These are phyloP conservation scores for Neofusicoccum ribis DNA, from an alignment of 2,329 filamentous ascomycete genomes.

Conservation along the genomic window DNA sequence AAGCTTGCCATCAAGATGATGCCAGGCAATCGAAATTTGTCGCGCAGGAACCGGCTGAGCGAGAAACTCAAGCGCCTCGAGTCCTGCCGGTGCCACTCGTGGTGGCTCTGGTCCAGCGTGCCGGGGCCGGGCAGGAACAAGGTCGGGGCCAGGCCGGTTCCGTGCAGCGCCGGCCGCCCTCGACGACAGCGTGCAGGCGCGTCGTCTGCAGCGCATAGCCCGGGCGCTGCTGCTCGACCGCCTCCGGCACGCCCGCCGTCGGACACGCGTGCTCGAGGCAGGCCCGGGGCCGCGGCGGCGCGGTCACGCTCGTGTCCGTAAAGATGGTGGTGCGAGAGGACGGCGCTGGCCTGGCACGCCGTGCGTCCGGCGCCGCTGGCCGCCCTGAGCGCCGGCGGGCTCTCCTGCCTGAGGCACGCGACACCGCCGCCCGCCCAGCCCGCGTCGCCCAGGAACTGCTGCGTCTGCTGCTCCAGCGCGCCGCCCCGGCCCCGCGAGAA, in stretches of 20 bases:
- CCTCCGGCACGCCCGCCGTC: background rate
- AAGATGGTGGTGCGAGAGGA: conserved; percentile 37
- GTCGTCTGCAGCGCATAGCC: background rate
- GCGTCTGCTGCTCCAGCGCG: too few species aligned
- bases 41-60: too few species aligned
- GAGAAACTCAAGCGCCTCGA: too few species aligned
- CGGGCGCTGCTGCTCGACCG: background rate
- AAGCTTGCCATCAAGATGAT: background rate
- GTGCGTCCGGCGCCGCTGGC: conserved; percentile 33
- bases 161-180: background rate
- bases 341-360: conserved; percentile 31
- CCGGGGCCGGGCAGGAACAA: background rate
- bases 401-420: conserved; percentile 35
- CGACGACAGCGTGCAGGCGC: background rate
- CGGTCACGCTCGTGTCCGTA: conserved; percentile 25
- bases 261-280: background rate
- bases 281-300: conserved; percentile 22
- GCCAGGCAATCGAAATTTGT: background rate
- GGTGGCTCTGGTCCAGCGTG: background rate
- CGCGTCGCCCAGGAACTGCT: too few species aligned
- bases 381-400: conserved; percentile 27
- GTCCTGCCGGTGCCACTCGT: too few species aligned
- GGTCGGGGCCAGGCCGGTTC: conserved; percentile 2
- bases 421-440: too few species aligned
- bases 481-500: too few species aligned